These are phyloP conservation scores for Mycena galericulata DNA, from an alignment of 768 basidiomycete genomes.

Conservation along the genomic window DNA sequence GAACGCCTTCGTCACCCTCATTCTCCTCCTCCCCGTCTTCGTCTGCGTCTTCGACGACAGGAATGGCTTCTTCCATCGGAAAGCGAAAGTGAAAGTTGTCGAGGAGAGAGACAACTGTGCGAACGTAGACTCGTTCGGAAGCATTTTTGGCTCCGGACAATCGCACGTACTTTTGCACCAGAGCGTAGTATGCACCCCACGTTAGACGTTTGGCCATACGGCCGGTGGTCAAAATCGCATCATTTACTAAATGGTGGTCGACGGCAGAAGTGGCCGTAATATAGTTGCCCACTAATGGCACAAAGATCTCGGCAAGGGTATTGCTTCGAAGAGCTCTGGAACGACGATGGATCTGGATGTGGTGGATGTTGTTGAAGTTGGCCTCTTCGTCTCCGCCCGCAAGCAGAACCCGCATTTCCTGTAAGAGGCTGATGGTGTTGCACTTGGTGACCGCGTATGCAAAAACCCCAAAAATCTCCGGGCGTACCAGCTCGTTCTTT, in stretches of 20 bases:
- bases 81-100: slow-evolving; percentile 97
- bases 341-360: slow-evolving; percentile 92
- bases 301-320: slow-evolving; percentile 83
- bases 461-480: slow-evolving; percentile 84
- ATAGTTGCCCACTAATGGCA: slow-evolving; percentile 89
- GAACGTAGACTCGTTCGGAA: slow-evolving; percentile 84
- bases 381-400: slow-evolving; percentile 93
- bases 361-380: slow-evolving; percentile 95
- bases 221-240: slow-evolving; percentile 86
- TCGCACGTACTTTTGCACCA: slow-evolving; percentile 87
- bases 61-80: slow-evolving; percentile 73
- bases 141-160: slow-evolving; percentile 74
- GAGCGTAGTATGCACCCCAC: slow-evolving; percentile 86
- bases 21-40: slow-evolving; percentile 47
- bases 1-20: slow-evolving; percentile 36
- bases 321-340: slow-evolving; percentile 83
- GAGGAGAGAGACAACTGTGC: slow-evolving; percentile 84
- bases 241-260: slow-evolving; percentile 91
- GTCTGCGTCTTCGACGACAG: slow-evolving; percentile 45
- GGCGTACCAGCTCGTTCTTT: slow-evolving; percentile 87
- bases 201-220: slow-evolving; percentile 79
- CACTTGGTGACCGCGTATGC: slow-evolving; percentile 80
- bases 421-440: slow-evolving; percentile 65
- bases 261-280: slow-evolving; percentile 69
- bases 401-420: slow-evolving; percentile 85